phyloP scores from a whole-genome alignment of 2,329 filamentous ascomycete species.

The Biscogniauxia mediterranea region DNA sequence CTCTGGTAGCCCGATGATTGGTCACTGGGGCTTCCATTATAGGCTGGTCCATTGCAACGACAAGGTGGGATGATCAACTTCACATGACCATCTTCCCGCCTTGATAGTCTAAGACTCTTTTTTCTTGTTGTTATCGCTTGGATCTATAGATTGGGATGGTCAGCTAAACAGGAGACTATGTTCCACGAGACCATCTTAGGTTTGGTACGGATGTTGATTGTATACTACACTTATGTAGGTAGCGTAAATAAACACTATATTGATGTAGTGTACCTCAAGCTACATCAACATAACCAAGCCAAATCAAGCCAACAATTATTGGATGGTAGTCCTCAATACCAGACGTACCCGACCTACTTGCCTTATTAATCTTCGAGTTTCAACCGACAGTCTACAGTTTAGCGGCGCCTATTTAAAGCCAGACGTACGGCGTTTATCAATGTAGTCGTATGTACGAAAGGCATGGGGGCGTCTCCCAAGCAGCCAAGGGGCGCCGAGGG shows the following conservation, averaged over 20 bases:
- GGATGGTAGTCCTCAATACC: background rate
- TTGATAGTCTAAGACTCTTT: background rate
- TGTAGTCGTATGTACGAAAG: background rate
- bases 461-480: background rate
- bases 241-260: too few relatives aligned
- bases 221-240: too few relatives aligned
- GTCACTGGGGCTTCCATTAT: background rate
- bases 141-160: background rate
- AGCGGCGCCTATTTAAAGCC: slow-evolving; percentile 2
- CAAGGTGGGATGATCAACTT: background rate
- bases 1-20: background rate
- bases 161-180: background rate
- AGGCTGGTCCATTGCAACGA: background rate
- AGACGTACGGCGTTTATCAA: background rate
- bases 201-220: background rate
- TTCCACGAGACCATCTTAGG: background rate
- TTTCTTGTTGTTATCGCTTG: background rate
- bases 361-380: background rate
- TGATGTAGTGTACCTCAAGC: too few relatives aligned
- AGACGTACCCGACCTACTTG: background rate
- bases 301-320: background rate
- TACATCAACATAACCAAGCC: too few relatives aligned
- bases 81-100: background rate
- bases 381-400: slow-evolving; percentile 1
- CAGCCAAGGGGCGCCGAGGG: background rate